These are phyloP conservation scores for Casuarina glauca DNA, from an alignment of 306 rosid species.

Conservation along the genomic window DNA sequence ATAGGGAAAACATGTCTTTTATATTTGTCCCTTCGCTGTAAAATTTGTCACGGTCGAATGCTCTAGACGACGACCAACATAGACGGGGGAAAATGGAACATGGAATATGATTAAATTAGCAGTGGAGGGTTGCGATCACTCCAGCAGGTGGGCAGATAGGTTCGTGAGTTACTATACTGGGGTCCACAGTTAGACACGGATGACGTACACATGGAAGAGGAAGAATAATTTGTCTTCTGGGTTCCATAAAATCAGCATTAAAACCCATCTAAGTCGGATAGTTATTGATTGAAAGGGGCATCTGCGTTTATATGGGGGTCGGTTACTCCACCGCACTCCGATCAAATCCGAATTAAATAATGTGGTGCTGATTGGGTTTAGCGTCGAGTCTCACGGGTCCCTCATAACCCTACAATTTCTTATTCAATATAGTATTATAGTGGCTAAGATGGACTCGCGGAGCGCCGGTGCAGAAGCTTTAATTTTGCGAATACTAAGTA, in stretches of 20 bases:
- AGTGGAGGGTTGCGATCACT: neutral
- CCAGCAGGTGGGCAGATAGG: neutral
- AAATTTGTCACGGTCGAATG: too few species aligned
- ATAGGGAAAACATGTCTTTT: too few species aligned
- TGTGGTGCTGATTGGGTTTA: neutral
- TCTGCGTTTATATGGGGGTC: neutral
- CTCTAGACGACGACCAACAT: too few species aligned
- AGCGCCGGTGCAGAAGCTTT: too few species aligned
- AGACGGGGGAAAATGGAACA: too few species aligned
- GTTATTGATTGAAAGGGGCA: neutral
- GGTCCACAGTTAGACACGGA: conserved; percentile 3
- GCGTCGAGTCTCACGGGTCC: too few species aligned
- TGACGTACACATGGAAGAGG: neutral
- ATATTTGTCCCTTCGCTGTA: too few species aligned
- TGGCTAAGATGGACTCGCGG: too few species aligned
- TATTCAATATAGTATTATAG: too few species aligned
- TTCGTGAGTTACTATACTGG: neutral
- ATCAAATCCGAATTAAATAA: neutral
- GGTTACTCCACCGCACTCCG: conserved; percentile 2
- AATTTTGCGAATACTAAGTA: too few species aligned
- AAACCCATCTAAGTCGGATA: neutral
- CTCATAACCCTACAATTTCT: too few species aligned
- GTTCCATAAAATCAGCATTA: neutral
- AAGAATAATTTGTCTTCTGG: neutral
- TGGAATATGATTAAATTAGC: neutral